Conservation (phyloP, 371 early-diverging fungal species). For the Mortierella polycephala region DNA sequence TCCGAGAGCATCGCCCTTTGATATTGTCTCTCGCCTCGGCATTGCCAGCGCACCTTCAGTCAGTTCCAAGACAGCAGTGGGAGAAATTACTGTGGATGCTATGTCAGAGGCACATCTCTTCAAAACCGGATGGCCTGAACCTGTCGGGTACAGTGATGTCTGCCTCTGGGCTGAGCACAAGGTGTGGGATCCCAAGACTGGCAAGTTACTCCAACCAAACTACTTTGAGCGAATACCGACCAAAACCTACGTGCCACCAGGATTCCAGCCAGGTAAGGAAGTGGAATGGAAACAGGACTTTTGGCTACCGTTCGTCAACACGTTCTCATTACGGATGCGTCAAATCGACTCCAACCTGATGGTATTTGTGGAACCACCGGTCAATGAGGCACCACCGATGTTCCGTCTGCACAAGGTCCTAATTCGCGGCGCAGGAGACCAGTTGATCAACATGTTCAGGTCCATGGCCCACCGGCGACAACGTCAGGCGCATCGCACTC, state of each 20-base stretch:
- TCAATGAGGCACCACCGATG: constrained; percentile 66
- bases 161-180: constrained; percentile 84
- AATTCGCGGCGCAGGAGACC: constrained; percentile 40
- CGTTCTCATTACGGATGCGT: constrained; percentile 71
- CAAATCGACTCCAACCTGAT: constrained; percentile 60
- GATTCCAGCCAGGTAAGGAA: constrained; percentile 52
- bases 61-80: not conserved
- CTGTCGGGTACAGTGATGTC: constrained; percentile 42
- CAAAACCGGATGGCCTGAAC: constrained; percentile 48
- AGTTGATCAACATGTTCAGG: constrained; percentile 27
- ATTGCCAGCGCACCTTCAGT: constrained; percentile 56
- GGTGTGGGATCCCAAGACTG: constrained; percentile 68
- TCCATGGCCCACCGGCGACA: constrained; percentile 20
- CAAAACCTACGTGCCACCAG: constrained; percentile 44
- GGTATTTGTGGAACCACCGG: constrained; percentile 82
- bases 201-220: constrained; percentile 55
- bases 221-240: constrained; percentile 68
- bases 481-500: constrained; percentile 4
- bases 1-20: constrained; percentile 54
- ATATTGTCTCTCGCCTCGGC: constrained; percentile 70
- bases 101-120: constrained; percentile 62
- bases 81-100: not conserved
- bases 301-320: constrained; percentile 77
- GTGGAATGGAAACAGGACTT: constrained; percentile 76
- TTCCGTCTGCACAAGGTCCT: constrained; percentile 30